Evolutionary conservation across 2,329 filamentous ascomycete species (phyloP), one percentile per base, ranked within the genome.

Genomic region (Aspergillus sp.): DNA sequence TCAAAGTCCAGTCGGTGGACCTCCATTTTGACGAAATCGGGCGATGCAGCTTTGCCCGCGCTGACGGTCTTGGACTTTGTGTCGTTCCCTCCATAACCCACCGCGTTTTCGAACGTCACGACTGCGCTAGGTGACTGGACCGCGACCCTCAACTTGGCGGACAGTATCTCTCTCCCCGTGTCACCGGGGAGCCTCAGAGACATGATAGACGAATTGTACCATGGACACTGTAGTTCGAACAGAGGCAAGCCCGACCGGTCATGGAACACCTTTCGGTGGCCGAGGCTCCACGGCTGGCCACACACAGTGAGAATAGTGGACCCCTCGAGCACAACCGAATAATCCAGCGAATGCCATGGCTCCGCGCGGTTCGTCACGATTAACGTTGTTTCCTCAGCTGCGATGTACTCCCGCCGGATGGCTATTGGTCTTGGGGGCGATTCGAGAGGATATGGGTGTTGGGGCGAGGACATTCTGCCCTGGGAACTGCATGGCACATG

Each of bases 341-440:
- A 60, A 45, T 60, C 50, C n/a, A 60, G 54, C 2, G 52, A 24
- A 22, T 60, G 58, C 58, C 58, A 60, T 26, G 58, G 58, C 16
- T 58, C 54, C 3, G 58, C 53, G 4, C 40, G 40, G 32, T 58
- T 60, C 19, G 41, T 49, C 9, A 60, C 45, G 4, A 41, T 53
- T 4, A 60, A 41, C 9, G 48, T 19, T 1, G 52, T 48, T 11
- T 55, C 50, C 13, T 35, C 30, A 10, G 32, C 51, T 1, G 58
- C 35, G 43, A 60, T 51, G 19, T 16, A 46, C 9, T 60, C 54
- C 17, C 48, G 47, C 11, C 58, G 56, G 43, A 60, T 50, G 32
- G 56, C 58, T 35, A 60, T 49, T 5, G 54, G 52, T 13, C 40
- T 45, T 35, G 32, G 44, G 6, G 58, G 58, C 13, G 45, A 22